Percentiles rank a stretch among this genome's conserved stretches.
These are phyloP conservation scores for Plasmodium reichenowi DNA, from an alignment of 169 alveolate genomes.

Conservation along the genomic window DNA sequence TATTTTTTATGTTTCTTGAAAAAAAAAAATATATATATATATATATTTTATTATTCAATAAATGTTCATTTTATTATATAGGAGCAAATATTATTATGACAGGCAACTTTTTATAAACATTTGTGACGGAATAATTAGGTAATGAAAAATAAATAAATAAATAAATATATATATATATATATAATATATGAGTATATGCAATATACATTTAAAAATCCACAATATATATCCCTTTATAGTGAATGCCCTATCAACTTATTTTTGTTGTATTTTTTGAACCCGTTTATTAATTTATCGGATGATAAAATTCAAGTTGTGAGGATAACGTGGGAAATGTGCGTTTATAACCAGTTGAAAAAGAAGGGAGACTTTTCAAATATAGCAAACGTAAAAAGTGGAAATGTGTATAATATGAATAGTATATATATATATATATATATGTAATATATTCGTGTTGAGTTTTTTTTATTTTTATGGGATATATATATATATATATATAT, in stretches of 20 bases:
- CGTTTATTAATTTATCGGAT: conserved; percentile 51
- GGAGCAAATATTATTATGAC: conserved; percentile 44
- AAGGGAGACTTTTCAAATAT: conserved; percentile 19
- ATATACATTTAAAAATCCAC: not conserved
- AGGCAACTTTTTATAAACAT: conserved; percentile 71
- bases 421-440: not conserved
- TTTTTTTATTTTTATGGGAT: not conserved
- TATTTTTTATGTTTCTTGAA: not conserved
- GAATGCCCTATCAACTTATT: conserved; percentile 65
- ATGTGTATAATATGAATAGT: not conserved
- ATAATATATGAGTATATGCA: not conserved
- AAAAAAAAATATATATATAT: not conserved
- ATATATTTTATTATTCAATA: not conserved
- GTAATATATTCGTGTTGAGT: too few relatives aligned
- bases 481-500: not conserved
- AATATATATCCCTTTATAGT: conserved; percentile 11
- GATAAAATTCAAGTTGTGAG: conserved; percentile 70
- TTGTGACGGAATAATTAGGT: conserved; percentile 66
- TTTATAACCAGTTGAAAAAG: conserved; percentile 31
- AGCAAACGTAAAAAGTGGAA: conserved; percentile 9
- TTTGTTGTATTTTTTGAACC: conserved; percentile 57
- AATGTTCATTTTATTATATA: conserved; percentile 16
- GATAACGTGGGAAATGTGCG: conserved; percentile 62
- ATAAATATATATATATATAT: not conserved
- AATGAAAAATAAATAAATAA: not conserved